Base-by-base conservation (phyloP, 2,329 filamentous ascomycete species). In the Sphaerulina populicola region DNA sequence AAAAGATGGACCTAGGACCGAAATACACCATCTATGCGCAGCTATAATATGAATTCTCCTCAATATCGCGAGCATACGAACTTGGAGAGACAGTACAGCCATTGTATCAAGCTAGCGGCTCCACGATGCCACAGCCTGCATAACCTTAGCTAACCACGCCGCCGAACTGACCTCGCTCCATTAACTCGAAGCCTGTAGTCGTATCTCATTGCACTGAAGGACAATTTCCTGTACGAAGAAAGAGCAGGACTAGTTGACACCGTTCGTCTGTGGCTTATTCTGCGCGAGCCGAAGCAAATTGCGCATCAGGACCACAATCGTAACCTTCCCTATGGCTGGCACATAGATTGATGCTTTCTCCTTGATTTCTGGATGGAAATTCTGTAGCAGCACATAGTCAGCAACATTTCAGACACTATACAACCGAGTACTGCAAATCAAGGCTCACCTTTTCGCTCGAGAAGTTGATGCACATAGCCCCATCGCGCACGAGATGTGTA, bases 401-500 rank as follows among this genome's bases (percentile, higher is more conserved):
- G 52, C 48, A 45, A 52, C 23, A 31, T 12, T 11, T 18, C 14
- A 15, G 33, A 38, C 23, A 44, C 10, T 15, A 43, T 15, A 43
- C 30, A 41, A 21, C 18, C 12, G 3, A 41, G 12, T 11, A 8
- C 15, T 21, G 4, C 37, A 11, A 6, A 8, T 35, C 10, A 2
- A 18, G 44, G 47, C 69, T 53, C 63, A 80, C 78, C 76, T 90
- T 88, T 70, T 86, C 88, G 46, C 88, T 95, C 6, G 89, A 94
- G 69, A 98, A 97, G 72, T 98, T 98, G 74, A 98, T 90, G 76
- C 93, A 98, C n/a, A 95, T 88, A 29, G 88, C 90, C 43, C 93
- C 93, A 51, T 95, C 87, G 42, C 88, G 81, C 63, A 98, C 76
- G 56, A 93, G 74, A 46, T 87, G 80, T 3, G 84, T 85, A 5